These are phyloP conservation scores for Saururus chinensis DNA, from an alignment of 164 flowering plant genomes.

Conservation along the genomic window DNA sequence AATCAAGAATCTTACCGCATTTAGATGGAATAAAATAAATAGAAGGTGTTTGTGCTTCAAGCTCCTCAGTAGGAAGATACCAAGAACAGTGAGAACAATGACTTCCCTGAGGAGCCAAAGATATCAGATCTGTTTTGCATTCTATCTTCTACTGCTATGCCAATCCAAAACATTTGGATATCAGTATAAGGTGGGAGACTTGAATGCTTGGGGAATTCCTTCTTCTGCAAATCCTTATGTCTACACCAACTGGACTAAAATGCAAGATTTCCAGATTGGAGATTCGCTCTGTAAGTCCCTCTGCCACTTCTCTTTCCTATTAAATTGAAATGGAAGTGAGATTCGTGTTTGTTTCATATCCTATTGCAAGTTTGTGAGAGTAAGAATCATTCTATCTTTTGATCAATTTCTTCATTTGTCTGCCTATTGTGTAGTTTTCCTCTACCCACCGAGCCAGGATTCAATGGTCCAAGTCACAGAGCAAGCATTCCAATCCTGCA, in stretches of 20 bases:
- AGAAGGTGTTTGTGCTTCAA: neutral
- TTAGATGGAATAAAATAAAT: neutral
- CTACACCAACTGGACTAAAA: constrained; percentile 66
- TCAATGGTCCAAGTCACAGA: constrained; percentile 77
- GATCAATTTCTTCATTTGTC: neutral
- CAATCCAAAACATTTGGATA: constrained; percentile 36
- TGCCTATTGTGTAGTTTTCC: constrained; percentile 44
- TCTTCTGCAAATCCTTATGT: constrained; percentile 39
- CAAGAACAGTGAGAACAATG: constrained; percentile 18
- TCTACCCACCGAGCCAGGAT: constrained; percentile 96
- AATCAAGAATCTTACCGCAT: neutral
- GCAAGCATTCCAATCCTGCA: constrained; percentile 52
- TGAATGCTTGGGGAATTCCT: constrained; percentile 90
- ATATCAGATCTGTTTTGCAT: constrained; percentile 14
- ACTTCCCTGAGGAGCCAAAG: constrained; percentile 13
- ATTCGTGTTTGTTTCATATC: too few species aligned
- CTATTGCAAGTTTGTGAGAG: too few species aligned
- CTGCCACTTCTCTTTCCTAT: neutral
- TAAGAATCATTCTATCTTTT: too few species aligned
- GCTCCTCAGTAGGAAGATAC: neutral
- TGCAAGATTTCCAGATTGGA: constrained; percentile 44
- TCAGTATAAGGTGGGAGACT: constrained; percentile 77
- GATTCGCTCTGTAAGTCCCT: constrained; percentile 78
- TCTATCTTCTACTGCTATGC: constrained; percentile 31
- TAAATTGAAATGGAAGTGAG: too few species aligned